Conservation (phyloP, 192 early-diverging fungal genomes). For the Entophlyctis luteolus region DNA sequence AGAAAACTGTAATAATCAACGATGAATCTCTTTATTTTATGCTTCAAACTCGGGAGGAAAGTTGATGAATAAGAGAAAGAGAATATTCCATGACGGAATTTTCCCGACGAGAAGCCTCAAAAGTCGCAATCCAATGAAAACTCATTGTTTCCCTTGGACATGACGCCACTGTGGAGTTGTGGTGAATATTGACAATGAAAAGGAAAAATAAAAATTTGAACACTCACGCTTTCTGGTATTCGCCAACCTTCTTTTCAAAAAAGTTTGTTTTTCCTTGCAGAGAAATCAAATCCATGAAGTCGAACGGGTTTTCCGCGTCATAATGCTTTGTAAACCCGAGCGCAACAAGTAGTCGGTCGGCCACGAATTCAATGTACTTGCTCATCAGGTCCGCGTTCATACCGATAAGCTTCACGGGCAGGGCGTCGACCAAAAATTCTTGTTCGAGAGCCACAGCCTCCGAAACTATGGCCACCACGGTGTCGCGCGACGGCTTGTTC, state of each 20-base stretch:
- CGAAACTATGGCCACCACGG: constrained; percentile 64
- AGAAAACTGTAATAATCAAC: too few species aligned
- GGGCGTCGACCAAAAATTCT: constrained; percentile 89
- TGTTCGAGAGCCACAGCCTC: constrained; percentile 94
- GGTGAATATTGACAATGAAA: not conserved
- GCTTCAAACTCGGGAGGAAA: too few species aligned
- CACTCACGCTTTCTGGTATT: constrained; percentile 92
- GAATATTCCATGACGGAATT: too few species aligned
- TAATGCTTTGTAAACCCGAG: constrained; percentile 83
- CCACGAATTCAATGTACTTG: constrained; percentile 98
- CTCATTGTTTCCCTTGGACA: constrained; percentile 39
- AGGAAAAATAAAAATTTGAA: not conserved
- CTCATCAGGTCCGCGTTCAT: constrained; percentile 95
- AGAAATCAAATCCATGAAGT: constrained; percentile 98
- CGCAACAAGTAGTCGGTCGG: constrained; percentile 87
- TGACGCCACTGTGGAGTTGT: constrained; percentile 53
- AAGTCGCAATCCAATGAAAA: constrained; percentile 44
- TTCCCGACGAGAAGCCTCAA: constrained; percentile 11
- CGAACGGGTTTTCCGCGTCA: constrained; percentile 87
- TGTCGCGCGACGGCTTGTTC: constrained; percentile 63
- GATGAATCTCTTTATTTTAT: too few species aligned
- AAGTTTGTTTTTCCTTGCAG: constrained; percentile 99
- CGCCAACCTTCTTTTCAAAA: constrained; percentile 94
- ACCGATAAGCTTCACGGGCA: constrained; percentile 90
- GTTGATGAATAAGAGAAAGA: too few species aligned